Conservation (phyloP, 768 basidiomycete genomes). For the Boletus rubropictus region DNA sequence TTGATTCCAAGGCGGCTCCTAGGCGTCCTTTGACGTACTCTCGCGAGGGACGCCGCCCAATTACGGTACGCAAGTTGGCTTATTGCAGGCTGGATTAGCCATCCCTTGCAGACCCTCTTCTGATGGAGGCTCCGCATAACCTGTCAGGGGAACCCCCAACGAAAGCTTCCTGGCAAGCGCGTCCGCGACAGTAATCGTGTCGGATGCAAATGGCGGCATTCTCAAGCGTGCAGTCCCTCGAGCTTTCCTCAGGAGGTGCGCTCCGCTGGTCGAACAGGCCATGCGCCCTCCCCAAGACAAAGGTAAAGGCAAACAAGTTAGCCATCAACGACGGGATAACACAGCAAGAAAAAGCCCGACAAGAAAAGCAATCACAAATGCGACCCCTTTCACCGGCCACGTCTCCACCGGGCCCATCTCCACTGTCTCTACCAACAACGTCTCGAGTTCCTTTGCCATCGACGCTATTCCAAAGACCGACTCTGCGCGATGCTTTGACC, state of each 20-base stretch:
- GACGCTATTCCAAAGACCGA: constrained; percentile 70
- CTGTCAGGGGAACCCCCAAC: too few relatives aligned
- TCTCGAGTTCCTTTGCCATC: constrained; percentile 59
- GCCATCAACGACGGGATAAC: constrained; percentile 11
- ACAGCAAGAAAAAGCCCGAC: constrained; percentile 23
- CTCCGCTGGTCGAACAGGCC: background rate
- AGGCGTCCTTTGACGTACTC: background rate
- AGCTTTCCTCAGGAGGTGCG: constrained; percentile 65
- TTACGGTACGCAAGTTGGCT: too few relatives aligned
- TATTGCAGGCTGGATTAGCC: background rate
- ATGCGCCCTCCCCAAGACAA: background rate
- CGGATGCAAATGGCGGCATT: too few relatives aligned
- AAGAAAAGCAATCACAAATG: constrained; percentile 17
- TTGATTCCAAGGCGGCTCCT: background rate
- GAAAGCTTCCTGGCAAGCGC: background rate
- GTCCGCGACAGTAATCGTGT: background rate
- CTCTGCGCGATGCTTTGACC: constrained; percentile 58
- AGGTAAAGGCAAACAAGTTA: background rate
- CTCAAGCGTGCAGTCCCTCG: constrained; percentile 29
- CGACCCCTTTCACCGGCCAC: constrained; percentile 15
- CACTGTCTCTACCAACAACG: constrained; percentile 48
- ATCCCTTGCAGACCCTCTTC: background rate
- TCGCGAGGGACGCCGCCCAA: too few relatives aligned
- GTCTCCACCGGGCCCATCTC: constrained; percentile 43
- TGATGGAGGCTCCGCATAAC: background rate